A percentile compares a stretch with the other conserved stretches of the same genome.
Conservation (phyloP, 2,329 filamentous ascomycete species). For the Berkeleyomyces basicola region DNA sequence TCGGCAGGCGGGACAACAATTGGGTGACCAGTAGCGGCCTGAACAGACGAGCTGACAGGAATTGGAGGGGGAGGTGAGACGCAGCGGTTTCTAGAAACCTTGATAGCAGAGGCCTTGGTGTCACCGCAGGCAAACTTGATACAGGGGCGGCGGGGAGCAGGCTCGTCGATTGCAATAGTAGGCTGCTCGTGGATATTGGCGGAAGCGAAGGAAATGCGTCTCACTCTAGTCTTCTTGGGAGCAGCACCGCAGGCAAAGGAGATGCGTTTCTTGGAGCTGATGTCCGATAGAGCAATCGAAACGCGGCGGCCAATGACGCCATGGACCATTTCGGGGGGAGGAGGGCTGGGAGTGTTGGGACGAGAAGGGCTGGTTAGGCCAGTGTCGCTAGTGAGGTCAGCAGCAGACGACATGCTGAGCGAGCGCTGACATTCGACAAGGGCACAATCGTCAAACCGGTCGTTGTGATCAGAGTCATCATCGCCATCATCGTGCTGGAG, state of each 20-base stretch:
- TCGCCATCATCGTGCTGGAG: slow-evolving; percentile 52
- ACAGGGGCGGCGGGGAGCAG: slow-evolving; percentile 35
- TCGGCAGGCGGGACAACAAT: not conserved
- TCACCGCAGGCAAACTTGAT: slow-evolving; percentile 57
- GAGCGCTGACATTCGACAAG: slow-evolving; percentile 18
- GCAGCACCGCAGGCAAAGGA: slow-evolving; percentile 13
- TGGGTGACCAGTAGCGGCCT: slow-evolving; percentile 1
- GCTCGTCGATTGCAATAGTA: slow-evolving; percentile 1
- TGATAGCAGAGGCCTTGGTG: not conserved
- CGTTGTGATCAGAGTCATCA: slow-evolving; percentile 47
- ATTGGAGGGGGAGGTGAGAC: slow-evolving; percentile 6
- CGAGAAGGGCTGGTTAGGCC: slow-evolving; percentile 80
- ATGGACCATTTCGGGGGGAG: slow-evolving; percentile 44
- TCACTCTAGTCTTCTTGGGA: not conserved
- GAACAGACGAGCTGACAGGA: slow-evolving; percentile 2
- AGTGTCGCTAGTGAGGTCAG: slow-evolving; percentile 87
- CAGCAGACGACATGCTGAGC: slow-evolving; percentile 60
- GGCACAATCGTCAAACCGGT: slow-evolving; percentile 42
- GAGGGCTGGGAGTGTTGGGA: slow-evolving; percentile 76
- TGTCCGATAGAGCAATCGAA: slow-evolving; percentile 10
- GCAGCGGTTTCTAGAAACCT: slow-evolving; percentile 7
- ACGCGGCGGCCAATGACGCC: slow-evolving; percentile 15
- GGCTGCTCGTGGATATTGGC: not conserved
- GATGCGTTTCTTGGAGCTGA: slow-evolving; percentile 13
- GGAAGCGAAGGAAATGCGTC: slow-evolving; percentile 4